Percentiles rank a stretch among this genome's conserved stretches.
Evolutionary conservation across 371 early-diverging fungal species (phyloP).

Genomic region (Syncephalastrum monosporum): DNA sequence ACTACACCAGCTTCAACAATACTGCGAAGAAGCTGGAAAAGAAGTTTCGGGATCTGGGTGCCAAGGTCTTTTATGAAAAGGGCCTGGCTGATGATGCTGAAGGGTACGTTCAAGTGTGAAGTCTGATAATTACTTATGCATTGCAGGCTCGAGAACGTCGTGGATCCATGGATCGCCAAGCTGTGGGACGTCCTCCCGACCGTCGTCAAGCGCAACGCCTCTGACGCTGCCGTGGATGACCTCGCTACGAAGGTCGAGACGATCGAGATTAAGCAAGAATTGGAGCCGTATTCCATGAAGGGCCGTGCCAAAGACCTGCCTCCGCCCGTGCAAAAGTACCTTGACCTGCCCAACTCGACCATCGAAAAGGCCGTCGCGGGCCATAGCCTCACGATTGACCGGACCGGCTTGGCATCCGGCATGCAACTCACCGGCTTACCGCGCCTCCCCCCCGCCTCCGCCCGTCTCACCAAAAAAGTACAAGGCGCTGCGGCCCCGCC

Average conservation of each 20-base stretch:
- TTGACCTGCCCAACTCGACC: slow-evolving; percentile 14
- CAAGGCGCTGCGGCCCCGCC: slow-evolving; percentile 3
- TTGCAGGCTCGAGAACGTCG: slow-evolving; percentile 65
- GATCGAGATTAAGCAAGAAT: slow-evolving; percentile 11
- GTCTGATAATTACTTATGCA: slow-evolving; percentile 25
- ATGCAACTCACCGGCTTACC: slow-evolving; percentile 67
- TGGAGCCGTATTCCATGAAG: slow-evolving; percentile 12
- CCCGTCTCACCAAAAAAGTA: slow-evolving; percentile 27
- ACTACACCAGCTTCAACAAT: slow-evolving; percentile 88
- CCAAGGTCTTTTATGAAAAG: slow-evolving; percentile 65
- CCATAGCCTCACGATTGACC: slow-evolving; percentile 45
- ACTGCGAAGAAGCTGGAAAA: slow-evolving; percentile 78
- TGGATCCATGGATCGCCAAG: slow-evolving; percentile 91
- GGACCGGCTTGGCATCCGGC: slow-evolving; percentile 49
- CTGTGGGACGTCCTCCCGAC: slow-evolving; percentile 77
- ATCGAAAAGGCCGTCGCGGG: slow-evolving; percentile 17
- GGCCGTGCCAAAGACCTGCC: slow-evolving; percentile 14
- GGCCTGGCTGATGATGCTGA: slow-evolving; percentile 91
- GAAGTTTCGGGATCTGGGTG: slow-evolving; percentile 74
- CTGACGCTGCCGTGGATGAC: slow-evolving; percentile 2
- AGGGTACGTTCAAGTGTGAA: slow-evolving; percentile 52
- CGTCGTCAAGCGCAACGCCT: slow-evolving; percentile 15
- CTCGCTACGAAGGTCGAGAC: slow-evolving; percentile 9
- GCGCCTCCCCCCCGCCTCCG: slow-evolving; percentile 53
- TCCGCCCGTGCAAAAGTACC: slow-evolving; percentile 15